Evolutionary conservation across 2,329 filamentous ascomycete genomes (phyloP).

Genomic region (Fusarium dlaminii): DNA sequence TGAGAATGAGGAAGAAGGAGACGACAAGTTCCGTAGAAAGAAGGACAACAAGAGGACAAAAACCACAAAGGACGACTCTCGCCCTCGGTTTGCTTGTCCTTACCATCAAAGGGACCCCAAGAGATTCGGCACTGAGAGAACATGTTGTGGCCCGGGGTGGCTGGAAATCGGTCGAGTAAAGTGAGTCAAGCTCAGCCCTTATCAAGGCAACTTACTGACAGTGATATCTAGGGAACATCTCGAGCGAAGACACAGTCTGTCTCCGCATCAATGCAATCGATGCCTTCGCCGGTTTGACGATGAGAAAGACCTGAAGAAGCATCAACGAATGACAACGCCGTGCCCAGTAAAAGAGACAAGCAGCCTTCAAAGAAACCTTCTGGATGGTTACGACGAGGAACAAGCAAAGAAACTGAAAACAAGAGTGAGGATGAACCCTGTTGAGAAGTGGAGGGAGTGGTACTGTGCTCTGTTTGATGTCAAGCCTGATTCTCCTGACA

Average conservation of each 20-base stretch:
- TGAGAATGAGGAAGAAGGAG: conserved; percentile 44
- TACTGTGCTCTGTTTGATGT: conserved; percentile 34
- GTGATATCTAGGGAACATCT: conserved; percentile 36
- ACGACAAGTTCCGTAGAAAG: conserved; percentile 44
- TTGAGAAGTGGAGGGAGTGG: conserved; percentile 34
- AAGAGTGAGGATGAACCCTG: not conserved
- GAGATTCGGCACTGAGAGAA: conserved; percentile 32
- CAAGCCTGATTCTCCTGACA: conserved; percentile 19
- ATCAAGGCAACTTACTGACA: not conserved
- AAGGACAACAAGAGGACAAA: conserved; percentile 50
- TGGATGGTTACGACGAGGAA: conserved; percentile 37
- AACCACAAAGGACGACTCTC: conserved; percentile 45
- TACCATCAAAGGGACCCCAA: conserved; percentile 49
- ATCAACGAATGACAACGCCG: conserved; percentile 28
- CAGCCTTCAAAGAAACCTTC: conserved; percentile 17
- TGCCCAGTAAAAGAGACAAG: conserved; percentile 32
- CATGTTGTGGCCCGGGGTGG: conserved; percentile 41
- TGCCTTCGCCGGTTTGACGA: conserved; percentile 32
- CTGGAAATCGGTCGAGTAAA: conserved; percentile 35
- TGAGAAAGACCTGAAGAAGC: conserved; percentile 31
- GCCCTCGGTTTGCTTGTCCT: conserved; percentile 48
- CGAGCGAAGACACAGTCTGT: conserved; percentile 32
- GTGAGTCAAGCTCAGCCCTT: conserved; percentile 16
- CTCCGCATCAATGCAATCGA: conserved; percentile 33
- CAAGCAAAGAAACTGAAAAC: conserved; percentile 35